phyloP scores from a whole-genome alignment of 129 eudicot species.

The Silybum marianum region DNA sequence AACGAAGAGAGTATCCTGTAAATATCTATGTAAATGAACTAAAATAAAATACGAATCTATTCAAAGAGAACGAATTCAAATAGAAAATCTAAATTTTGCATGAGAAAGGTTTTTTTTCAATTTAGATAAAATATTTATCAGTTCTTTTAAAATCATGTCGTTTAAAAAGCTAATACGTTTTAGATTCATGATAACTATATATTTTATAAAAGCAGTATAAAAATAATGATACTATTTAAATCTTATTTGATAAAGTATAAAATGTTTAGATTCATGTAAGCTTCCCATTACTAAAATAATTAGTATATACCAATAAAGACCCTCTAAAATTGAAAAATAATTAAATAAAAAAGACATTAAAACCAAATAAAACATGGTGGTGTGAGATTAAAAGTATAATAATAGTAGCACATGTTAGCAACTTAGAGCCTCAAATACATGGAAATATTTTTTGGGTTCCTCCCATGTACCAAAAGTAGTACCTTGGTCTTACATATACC shows the following conservation, averaged over 20 bases:
- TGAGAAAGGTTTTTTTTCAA: no score
- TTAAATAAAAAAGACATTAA: neutral
- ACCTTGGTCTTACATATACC: constrained; percentile 32
- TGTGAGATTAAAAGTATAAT: constrained; percentile 31
- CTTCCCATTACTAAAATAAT: neutral
- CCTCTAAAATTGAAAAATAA: neutral
- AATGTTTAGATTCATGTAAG: no score
- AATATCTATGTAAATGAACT: no score
- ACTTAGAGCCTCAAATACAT: constrained; percentile 21
- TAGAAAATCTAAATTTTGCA: no score
- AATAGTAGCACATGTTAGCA: constrained; percentile 37
- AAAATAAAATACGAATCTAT: no score
- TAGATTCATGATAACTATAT: neutral
- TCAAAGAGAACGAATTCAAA: no score
- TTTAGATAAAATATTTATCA: no score
- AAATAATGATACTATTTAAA: neutral
- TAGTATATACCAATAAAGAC: neutral
- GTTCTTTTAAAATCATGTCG: no score
- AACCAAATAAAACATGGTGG: constrained; percentile 33
- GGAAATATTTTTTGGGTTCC: constrained; percentile 32
- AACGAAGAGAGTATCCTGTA: no score
- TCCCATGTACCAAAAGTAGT: constrained; percentile 49
- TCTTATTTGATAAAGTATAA: no score
- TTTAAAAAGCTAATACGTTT: neutral
- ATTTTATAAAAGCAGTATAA: neutral